Conservation (phyloP, 2,329 filamentous ascomycete species). For the Colletotrichum sidae region DNA sequence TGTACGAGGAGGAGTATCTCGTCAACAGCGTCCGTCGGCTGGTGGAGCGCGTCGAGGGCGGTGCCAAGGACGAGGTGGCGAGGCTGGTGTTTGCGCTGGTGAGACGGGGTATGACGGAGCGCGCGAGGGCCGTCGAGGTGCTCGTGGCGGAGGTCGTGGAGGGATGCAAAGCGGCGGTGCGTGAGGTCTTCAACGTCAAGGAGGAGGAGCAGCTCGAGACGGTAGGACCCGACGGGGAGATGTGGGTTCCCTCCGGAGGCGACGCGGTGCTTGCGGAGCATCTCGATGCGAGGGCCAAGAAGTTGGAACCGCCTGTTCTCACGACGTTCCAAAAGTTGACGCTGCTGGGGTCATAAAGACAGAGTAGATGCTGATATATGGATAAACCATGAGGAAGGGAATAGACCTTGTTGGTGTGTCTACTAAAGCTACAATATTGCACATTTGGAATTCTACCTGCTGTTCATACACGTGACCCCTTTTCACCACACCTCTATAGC, state of each 20-base stretch:
- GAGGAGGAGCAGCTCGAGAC: conserved; percentile 39
- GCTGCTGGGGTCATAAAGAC: conserved; percentile 56
- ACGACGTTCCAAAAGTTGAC: conserved; percentile 61
- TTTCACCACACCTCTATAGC: conserved; percentile 1
- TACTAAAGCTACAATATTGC: conserved; percentile 40
- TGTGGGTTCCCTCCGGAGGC: conserved; percentile 57
- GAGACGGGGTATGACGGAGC: conserved; percentile 86
- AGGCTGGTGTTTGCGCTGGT: conserved; percentile 81
- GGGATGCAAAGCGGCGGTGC: conserved; percentile 73
- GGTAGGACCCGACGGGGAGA: conserved; percentile 37
- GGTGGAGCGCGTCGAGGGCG: conserved; percentile 82
- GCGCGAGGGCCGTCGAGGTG: conserved; percentile 81
- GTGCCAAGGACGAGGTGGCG: conserved; percentile 77
- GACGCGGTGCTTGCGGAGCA: conserved; percentile 65
- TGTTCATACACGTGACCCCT: conserved; percentile 26
- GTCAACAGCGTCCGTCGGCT: conserved; percentile 87
- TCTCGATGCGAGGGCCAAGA: conserved; percentile 57
- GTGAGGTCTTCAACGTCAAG: conserved; percentile 72
- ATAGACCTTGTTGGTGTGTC: conserved; percentile 9
- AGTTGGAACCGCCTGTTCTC: conserved; percentile 62
- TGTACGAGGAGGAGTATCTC: conserved; percentile 98
- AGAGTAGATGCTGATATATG: not conserved
- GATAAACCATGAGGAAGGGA: not conserved
- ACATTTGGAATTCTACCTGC: conserved; percentile 36
- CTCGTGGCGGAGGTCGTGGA: conserved; percentile 80